Base-by-base conservation (phyloP, 148 eudicot species). In the Rhododendron mucronatum region DNA sequence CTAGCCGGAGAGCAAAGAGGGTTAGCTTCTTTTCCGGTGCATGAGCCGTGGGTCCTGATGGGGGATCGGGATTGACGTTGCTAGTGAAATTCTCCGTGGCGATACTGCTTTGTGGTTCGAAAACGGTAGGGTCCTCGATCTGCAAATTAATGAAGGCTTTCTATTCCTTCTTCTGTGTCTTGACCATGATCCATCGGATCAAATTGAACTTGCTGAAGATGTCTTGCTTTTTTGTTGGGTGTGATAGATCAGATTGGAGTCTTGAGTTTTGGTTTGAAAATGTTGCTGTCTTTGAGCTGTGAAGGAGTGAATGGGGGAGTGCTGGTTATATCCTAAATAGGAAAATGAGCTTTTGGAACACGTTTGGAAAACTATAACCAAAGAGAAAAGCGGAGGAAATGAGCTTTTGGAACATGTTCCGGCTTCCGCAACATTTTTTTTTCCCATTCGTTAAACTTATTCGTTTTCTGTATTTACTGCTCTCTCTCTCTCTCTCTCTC, bases 21-120 rank as follows among this genome's bases (percentile, higher is more conserved):
- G 98, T 96, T 21, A 96, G 92, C 67, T 89, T 90, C 85, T 93
- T 92, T 82, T 96, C 98, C 0, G 98, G 98, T 6, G 98, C 98
- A 8, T 74, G 85, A 16, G 80, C 78, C 0, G 37, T 9, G 13
- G 88, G 84, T 16, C 82, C 73, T 0, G 79, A 3, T 41, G 83
- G 10, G 7, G 86, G 55, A 13, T 39, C 69, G 1, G 90, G 61
- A 30, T 69, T 2, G 10, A 78, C 44, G 44, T 69, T 88, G 86
- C 91, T 89, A 84, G 90, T 86, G 45, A 41, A 41, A 23, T 83
- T 90, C 55, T 86, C 80, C 7, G 83, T 90, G 51, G 89, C 91
- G 2, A 82, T 81, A 78, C 78, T 85, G 63, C 55, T 89, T 81
- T 82, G 91, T 11, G 96, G 93, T 84, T 92, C 93, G 75, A 91